phyloP scores from a whole-genome alignment of 495 filamentous ascomycete genomes.

The Baudoinia panamericana region DNA sequence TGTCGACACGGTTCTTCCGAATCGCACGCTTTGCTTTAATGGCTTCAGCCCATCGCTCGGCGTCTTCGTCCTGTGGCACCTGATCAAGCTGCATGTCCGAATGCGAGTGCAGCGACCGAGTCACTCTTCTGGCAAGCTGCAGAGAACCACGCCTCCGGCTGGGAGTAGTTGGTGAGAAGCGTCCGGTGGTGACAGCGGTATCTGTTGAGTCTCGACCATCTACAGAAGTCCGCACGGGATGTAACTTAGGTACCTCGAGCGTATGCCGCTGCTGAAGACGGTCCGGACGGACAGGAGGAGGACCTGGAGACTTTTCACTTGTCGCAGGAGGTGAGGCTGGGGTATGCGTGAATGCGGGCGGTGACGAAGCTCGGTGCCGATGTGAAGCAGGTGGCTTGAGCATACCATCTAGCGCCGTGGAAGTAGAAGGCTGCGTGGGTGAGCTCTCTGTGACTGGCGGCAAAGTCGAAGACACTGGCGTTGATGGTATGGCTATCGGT shows the following conservation, averaged over 20 bases:
- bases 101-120: constrained; percentile 54
- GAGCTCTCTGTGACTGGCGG: constrained; percentile 6
- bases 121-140: constrained; percentile 63
- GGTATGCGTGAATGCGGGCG: constrained; percentile 44
- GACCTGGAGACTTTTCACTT: constrained; percentile 30
- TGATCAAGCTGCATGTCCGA: constrained; percentile 77
- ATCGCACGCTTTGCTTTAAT: constrained; percentile 72
- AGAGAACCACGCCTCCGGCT: constrained; percentile 64
- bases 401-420: neutral
- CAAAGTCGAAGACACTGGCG: neutral
- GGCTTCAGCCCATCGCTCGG: constrained; percentile 80
- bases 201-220: constrained; percentile 25
- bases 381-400: constrained; percentile 7
- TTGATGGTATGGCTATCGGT: neutral
- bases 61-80: constrained; percentile 74
- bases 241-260: constrained; percentile 63
- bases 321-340: constrained; percentile 34
- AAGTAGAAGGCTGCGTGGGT: neutral
- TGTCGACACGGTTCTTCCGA: constrained; percentile 57
- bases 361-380: constrained; percentile 60
- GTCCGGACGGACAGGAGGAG: constrained; percentile 21
- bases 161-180: constrained; percentile 65
- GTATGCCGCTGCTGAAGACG: constrained; percentile 75
- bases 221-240: constrained; percentile 41
- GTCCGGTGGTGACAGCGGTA: constrained; percentile 46